phyloP scores from a whole-genome alignment of 306 rosid genomes.

The Ormosia semicastrata region DNA sequence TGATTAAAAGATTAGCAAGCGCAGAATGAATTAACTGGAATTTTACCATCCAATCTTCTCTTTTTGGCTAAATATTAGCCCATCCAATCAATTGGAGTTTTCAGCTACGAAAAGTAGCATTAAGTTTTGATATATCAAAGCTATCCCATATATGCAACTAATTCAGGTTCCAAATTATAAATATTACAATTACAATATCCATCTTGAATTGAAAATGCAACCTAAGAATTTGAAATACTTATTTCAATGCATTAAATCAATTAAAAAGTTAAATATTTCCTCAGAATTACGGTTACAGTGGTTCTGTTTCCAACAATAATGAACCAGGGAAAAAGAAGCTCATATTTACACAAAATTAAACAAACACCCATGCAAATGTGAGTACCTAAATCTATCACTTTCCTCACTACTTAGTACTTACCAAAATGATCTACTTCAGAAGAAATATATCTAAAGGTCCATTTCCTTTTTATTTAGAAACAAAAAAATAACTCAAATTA shows the following conservation, averaged over 20 bases:
- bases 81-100: slow-evolving; percentile 11
- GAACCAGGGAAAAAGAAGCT: background rate
- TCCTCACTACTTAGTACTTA: background rate
- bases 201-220: background rate
- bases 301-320: background rate
- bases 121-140: background rate
- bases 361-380: background rate
- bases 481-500: background rate
- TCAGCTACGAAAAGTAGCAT: background rate
- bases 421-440: slow-evolving; percentile 6
- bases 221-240: slow-evolving; percentile 12
- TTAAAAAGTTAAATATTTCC: background rate
- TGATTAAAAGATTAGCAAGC: background rate
- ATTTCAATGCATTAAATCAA: background rate
- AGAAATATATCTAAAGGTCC: background rate
- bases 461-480: background rate
- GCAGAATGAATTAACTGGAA: background rate
- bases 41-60: background rate
- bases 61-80: background rate
- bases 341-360: background rate
- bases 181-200: background rate
- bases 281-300: background rate
- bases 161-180: background rate
- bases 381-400: background rate
- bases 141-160: background rate